These are phyloP conservation scores for Naganishia sp. DNA, from an alignment of 1,284 basidiomycete species.

Conservation along the genomic window DNA sequence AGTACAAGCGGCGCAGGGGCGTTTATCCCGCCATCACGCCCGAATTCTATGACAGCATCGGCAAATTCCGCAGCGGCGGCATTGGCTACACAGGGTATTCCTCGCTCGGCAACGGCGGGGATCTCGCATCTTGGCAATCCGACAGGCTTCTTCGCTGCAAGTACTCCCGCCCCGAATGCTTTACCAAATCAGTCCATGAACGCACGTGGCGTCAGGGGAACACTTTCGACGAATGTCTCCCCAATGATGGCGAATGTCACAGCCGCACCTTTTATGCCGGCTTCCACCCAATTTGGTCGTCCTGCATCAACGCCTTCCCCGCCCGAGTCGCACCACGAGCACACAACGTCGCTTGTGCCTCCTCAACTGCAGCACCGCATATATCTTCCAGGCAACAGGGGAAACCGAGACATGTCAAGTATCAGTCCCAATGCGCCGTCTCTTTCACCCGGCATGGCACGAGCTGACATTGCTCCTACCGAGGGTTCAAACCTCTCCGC, in stretches of 20 bases:
- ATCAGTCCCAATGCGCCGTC: background rate
- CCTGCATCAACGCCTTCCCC: slow-evolving; percentile 1
- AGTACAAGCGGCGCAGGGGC: background rate
- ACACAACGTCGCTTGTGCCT: slow-evolving; percentile 49
- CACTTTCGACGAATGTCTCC: slow-evolving; percentile 27
- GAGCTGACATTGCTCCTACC: background rate
- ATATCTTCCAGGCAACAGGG: slow-evolving; percentile 41
- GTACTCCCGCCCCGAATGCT: background rate
- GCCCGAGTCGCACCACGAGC: slow-evolving; percentile 35
- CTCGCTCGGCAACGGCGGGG: slow-evolving; percentile 25
- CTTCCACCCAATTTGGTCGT: slow-evolving; percentile 9
- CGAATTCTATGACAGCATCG: slow-evolving; percentile 24
- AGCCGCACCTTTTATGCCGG: slow-evolving; percentile 34
- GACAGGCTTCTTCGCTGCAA: slow-evolving; percentile 28
- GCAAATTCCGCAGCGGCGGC: slow-evolving; percentile 31
- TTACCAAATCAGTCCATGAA: slow-evolving; percentile 9
- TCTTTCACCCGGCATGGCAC: background rate
- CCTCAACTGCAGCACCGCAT: slow-evolving; percentile 54
- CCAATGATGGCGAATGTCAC: slow-evolving; percentile 35
- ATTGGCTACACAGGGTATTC: slow-evolving; percentile 34
- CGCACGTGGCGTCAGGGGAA: slow-evolving; percentile 4
- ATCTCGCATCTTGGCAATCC: slow-evolving; percentile 35
- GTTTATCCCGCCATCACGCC: slow-evolving; percentile 12
- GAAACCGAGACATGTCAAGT: slow-evolving; percentile 6
- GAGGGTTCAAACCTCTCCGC: slow-evolving; percentile 29